phyloP scores from a whole-genome alignment of 108 stramenopile species.

The Discostella stelligeroides region DNA sequence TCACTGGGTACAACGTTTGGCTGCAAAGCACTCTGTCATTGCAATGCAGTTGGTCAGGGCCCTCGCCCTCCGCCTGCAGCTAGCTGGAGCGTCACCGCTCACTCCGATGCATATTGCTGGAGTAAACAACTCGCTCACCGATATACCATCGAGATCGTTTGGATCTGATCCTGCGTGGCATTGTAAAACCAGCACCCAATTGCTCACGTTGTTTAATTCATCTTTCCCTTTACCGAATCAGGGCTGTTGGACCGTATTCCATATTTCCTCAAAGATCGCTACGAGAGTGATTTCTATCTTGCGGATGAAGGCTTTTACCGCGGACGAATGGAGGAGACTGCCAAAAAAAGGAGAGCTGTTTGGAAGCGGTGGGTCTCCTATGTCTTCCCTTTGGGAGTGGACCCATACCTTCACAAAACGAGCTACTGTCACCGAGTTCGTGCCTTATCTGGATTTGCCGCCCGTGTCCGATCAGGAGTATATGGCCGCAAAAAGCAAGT shows the following conservation, averaged over 20 bases:
- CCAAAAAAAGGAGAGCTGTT: constrained; percentile 1
- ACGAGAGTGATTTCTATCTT: constrained; percentile 17
- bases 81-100: background rate
- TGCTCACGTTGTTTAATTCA: constrained; percentile 6
- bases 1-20: constrained; percentile 7
- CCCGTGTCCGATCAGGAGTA: background rate
- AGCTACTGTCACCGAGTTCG: background rate
- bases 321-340: constrained; percentile 22
- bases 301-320: constrained; percentile 9
- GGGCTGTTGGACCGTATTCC: constrained; percentile 19
- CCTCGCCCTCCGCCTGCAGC: background rate
- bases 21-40: background rate
- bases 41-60: background rate
- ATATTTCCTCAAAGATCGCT: background rate
- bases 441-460: background rate
- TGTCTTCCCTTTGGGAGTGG: constrained; percentile 19
- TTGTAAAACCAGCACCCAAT: background rate
- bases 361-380: constrained; percentile 5
- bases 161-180: constrained; percentile 9
- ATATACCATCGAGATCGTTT: constrained; percentile 24
- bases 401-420: constrained; percentile 5
- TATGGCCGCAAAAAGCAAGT: background rate
- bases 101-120: constrained; percentile 16
- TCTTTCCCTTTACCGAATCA: constrained; percentile 19
- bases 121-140: background rate